phyloP scores from a whole-genome alignment of 257 asterid genomes.

The Primulina huaijiensis region DNA sequence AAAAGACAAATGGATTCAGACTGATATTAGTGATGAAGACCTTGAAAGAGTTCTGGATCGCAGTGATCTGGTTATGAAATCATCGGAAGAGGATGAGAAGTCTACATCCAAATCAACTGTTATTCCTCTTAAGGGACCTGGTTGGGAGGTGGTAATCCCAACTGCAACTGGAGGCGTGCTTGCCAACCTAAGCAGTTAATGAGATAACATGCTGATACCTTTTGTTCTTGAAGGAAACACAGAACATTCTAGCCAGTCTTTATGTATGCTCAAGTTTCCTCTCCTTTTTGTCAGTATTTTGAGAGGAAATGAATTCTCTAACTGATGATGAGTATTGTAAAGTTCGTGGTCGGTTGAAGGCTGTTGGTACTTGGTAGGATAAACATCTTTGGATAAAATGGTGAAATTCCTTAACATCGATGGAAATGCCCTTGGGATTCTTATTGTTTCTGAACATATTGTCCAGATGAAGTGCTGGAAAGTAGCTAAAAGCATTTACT shows the following conservation, averaged over 20 bases:
- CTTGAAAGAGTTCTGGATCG: conserved; percentile 77
- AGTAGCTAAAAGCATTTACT: background rate
- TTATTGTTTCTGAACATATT: too few relatives aligned
- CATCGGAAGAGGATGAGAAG: conserved; percentile 24
- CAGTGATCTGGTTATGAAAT: conserved; percentile 51
- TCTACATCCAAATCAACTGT: conserved; percentile 9
- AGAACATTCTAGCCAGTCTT: background rate
- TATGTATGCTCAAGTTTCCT: background rate
- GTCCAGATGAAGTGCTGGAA: background rate
- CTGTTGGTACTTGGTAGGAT: background rate
- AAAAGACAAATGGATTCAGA: conserved; percentile 79
- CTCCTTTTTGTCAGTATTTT: background rate
- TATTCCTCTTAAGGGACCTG: conserved; percentile 86
- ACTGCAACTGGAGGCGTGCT: conserved; percentile 80
- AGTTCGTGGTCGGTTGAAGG: background rate
- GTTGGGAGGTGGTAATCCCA: conserved; percentile 98
- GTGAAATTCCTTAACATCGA: background rate
- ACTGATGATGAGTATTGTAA: background rate
- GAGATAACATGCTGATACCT: background rate
- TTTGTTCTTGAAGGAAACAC: background rate
- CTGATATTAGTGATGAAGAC: conserved; percentile 76
- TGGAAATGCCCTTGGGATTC: background rate
- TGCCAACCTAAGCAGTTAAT: conserved; percentile 66
- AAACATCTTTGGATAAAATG: too few relatives aligned
- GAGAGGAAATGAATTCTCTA: background rate